Conservation (phyloP, 1,284 basidiomycete genomes). For the Pseudozyma sp. region DNA sequence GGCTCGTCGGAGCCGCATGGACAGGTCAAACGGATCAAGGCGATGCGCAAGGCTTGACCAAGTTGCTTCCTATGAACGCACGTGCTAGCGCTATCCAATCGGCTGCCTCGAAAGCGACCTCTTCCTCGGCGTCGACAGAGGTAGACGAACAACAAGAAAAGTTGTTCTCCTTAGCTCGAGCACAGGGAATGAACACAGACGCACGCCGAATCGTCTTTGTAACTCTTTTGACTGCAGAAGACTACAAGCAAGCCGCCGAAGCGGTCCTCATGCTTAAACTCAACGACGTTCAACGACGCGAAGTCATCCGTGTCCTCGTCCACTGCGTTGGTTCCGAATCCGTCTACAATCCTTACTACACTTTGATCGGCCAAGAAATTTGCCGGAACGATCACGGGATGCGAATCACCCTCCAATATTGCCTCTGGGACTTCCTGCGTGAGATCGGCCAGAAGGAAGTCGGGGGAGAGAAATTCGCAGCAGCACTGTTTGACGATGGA, state of each 20-base stretch:
- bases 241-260: constrained; percentile 93
- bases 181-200: constrained; percentile 99
- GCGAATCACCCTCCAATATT: constrained; percentile 93
- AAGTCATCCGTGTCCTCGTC: constrained; percentile 89
- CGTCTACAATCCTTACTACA: constrained; percentile 93
- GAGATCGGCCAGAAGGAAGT: constrained; percentile 86
- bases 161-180: constrained; percentile 82
- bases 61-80: constrained; percentile 44
- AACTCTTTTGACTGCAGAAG: constrained; percentile 83
- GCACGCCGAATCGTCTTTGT: constrained; percentile 90
- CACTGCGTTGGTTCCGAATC: constrained; percentile 82
- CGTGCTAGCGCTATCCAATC: constrained; percentile 27
- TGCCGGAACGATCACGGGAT: constrained; percentile 74
- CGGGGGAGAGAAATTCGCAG: constrained; percentile 82
- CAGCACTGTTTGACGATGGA: constrained; percentile 69
- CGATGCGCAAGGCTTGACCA: constrained; percentile 61
- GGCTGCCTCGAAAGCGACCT: neutral
- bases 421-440: constrained; percentile 95
- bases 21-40: constrained; percentile 87
- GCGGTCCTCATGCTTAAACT: constrained; percentile 83
- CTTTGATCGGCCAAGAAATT: constrained; percentile 76
- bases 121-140: constrained; percentile 27
- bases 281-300: constrained; percentile 90
- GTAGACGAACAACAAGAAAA: constrained; percentile 73
- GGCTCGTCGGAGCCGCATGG: constrained; percentile 98